Evolutionary conservation across 2,329 filamentous ascomycete genomes (phyloP), one percentile per base, ranked within the genome.

Genomic region (Aspergillus amoenus): DNA sequence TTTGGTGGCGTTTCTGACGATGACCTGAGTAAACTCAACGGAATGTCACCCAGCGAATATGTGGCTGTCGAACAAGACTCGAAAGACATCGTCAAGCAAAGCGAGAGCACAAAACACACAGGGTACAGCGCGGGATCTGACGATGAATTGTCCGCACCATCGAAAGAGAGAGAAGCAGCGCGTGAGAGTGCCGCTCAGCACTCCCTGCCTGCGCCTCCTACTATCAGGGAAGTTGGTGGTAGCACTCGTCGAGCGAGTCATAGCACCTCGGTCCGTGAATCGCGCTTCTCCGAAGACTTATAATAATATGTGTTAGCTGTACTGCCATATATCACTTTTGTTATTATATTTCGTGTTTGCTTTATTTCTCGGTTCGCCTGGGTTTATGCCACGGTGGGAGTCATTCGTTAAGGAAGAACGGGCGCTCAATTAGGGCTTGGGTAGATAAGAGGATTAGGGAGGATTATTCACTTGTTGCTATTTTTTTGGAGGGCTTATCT

Each of bases 271-370:
- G 65, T 60, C 12, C 67, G 73, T 5, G 72, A 72, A 44, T 75
- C 72, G 2, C 63, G 70, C 47, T 75, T 75, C 55, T 74, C 71
- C 1, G 73, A 75, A 43, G 70, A 73, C 61, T 53, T 75, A 52
- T 75, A 56, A 68, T 61, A 41, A 9, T n/a, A 11, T 43, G 11
- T 48, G 32, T 37, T 22, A 24, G n/a, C 22, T 37, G 11, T 46
- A 15, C 17, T 34, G 45, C n/a, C 27, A 47, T 34, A 37, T 34
- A 32, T 47, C 45, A 47, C 9, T 42, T 11, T 22, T 37, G 27
- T 34, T 34, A 17, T 17, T 47, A 13, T 17, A 5, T 34, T 13
- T 47, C 27, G 3, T 46, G 11, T 24, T 44, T 11, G 42, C 24
- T 30, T 30, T 30, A 30, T n/a, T 37, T 5, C 34, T 37, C 34